A percentile compares a stretch with the other conserved stretches of the same genome.
phyloP scores from a whole-genome alignment of 2,329 filamentous ascomycete genomes.

The Trichophyton simii region DNA sequence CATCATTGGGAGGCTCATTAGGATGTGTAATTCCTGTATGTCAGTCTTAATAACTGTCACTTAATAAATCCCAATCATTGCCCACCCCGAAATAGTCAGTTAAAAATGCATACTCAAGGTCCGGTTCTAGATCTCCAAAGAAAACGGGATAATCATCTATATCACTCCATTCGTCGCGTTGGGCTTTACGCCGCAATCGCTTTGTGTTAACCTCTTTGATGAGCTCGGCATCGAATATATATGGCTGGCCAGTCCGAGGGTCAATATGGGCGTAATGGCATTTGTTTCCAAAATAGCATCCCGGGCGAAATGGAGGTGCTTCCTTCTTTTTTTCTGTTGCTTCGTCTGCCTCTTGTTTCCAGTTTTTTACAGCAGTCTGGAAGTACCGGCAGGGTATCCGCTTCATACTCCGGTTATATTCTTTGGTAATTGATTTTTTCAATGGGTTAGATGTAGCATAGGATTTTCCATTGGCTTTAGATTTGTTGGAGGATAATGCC shows the following conservation, averaged over 20 bases:
- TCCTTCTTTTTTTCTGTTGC: not conserved
- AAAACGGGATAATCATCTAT: not conserved
- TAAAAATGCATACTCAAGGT: not conserved
- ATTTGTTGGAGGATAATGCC: too few species aligned
- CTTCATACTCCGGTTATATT: constrained; percentile 17
- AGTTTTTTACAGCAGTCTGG: constrained; percentile 11
- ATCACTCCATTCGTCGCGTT: not conserved
- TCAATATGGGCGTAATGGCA: constrained; percentile 20
- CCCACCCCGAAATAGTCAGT: too few species aligned
- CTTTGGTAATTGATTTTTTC: constrained; percentile 17
- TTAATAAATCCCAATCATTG: too few species aligned
- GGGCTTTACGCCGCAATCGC: not conserved
- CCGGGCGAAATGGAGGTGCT: constrained; percentile 11
- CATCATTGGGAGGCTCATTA: too few species aligned
- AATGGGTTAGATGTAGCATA: constrained; percentile 9
- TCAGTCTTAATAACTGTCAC: too few species aligned
- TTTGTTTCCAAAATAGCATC: constrained; percentile 20
- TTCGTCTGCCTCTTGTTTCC: not conserved
- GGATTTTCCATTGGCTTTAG: not conserved
- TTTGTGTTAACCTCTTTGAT: not conserved
- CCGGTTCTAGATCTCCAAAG: not conserved
- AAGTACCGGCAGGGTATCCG: constrained; percentile 19
- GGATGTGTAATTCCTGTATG: too few species aligned
- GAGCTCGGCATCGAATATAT: constrained; percentile 8
- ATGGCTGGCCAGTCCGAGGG: constrained; percentile 11